Conservation (phyloP, 257 asterid genomes). For the Prunella vulgaris region DNA sequence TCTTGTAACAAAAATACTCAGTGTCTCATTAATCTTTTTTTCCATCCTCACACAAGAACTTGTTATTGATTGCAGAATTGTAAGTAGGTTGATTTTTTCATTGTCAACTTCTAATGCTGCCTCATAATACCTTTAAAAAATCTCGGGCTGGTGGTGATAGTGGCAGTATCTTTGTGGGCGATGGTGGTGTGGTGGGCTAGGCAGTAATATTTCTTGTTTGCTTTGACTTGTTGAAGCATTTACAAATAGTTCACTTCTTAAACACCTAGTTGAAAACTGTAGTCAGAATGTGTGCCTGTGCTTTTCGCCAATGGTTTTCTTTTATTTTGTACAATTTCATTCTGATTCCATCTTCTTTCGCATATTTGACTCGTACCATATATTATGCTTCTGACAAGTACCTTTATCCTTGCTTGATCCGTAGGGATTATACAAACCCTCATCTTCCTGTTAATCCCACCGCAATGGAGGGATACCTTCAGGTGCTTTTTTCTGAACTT, state of each 20-base stretch:
- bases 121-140: background rate
- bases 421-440: constrained; percentile 88
- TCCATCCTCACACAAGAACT: background rate
- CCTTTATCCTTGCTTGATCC: constrained; percentile 20
- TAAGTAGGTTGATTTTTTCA: background rate
- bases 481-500: constrained; percentile 41
- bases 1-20: too few relatives aligned
- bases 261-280: background rate
- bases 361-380: background rate
- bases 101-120: background rate
- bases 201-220: background rate
- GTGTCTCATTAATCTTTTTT: too few relatives aligned
- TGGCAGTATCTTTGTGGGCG: background rate
- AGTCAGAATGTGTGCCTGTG: background rate
- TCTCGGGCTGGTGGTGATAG: too few relatives aligned
- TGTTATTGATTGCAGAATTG: background rate
- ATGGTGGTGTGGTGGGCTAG: background rate
- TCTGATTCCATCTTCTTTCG: constrained; percentile 1
- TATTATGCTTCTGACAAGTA: constrained; percentile 21
- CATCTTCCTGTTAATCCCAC: constrained; percentile 79
- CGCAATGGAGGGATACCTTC: constrained; percentile 66
- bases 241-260: background rate
- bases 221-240: constrained; percentile 12
- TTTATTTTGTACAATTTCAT: background rate
- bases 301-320: background rate